A percentile compares a stretch with the other conserved stretches of the same genome.
Evolutionary conservation across 805 yeast genomes (phyloP).

Genomic region (Nakazawaea holstii): DNA sequence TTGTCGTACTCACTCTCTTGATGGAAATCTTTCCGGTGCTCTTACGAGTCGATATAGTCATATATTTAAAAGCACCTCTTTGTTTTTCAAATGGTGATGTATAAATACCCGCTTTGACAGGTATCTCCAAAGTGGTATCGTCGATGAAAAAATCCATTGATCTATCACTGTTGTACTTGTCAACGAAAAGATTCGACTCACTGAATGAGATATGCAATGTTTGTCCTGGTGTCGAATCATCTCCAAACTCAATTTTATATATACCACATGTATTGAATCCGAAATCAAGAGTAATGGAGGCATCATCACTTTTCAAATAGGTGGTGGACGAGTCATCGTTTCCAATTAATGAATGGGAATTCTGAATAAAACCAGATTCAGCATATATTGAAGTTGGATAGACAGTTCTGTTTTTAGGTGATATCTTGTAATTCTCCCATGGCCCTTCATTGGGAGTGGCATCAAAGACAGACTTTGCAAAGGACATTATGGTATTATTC

Average conservation of each 20-base stretch:
- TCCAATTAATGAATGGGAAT: conserved; percentile 5
- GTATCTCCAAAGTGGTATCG: conserved; percentile 10
- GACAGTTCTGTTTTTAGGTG: conserved; percentile 9
- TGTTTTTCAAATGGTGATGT: conserved; percentile 8
- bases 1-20: conserved; percentile 4
- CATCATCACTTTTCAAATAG: conserved; percentile 9
- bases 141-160: conserved; percentile 12
- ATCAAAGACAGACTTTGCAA: conserved; percentile 8
- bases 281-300: conserved; percentile 11
- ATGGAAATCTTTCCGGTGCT: conserved; percentile 22
- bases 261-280: conserved; percentile 13
- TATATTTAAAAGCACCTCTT: conserved; percentile 11
- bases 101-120: conserved; percentile 8
- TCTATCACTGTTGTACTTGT: conserved; percentile 9
- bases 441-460: conserved; percentile 12
- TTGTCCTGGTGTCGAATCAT: conserved; percentile 4
- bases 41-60: conserved; percentile 22
- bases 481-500: neutral
- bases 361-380: conserved; percentile 3
- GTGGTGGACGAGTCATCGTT: neutral
- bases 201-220: conserved; percentile 9
- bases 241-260: conserved; percentile 8
- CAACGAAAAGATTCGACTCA: conserved; percentile 9
- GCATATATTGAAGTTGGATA: conserved; percentile 4
- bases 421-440: conserved; percentile 11